These are phyloP conservation scores for Quercus wislizeni DNA, from an alignment of 306 rosid species.

Conservation along the genomic window DNA sequence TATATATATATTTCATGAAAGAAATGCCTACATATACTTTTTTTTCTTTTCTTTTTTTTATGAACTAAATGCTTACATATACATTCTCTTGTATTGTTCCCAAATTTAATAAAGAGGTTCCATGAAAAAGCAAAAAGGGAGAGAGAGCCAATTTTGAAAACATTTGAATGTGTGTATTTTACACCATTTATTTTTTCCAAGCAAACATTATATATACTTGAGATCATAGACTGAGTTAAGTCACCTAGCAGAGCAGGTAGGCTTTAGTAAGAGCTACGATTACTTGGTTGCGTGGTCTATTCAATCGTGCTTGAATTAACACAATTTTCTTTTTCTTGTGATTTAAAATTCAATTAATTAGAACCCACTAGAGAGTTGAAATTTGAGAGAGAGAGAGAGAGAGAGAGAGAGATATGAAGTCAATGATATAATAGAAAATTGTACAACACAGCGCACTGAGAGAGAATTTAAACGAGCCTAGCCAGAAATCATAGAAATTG, in stretches of 20 bases:
- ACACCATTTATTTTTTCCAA: too few species aligned
- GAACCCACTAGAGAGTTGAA: constrained; percentile 15
- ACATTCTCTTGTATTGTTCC: too few species aligned
- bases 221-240: neutral
- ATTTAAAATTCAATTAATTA: neutral
- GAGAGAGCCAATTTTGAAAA: too few species aligned
- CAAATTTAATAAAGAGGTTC: too few species aligned
- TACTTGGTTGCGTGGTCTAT: constrained; percentile 4
- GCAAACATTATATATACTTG: too few species aligned
- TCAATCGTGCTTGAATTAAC: constrained; percentile 9
- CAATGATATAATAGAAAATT: neutral
- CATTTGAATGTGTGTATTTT: too few species aligned
- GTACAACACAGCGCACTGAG: neutral
- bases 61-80: too few species aligned
- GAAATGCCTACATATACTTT: too few species aligned
- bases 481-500: neutral
- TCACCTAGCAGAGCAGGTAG: neutral
- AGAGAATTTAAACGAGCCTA: neutral
- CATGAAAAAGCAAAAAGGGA: too few species aligned
- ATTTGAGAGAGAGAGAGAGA: neutral
- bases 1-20: too few species aligned
- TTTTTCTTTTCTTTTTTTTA: too few species aligned
- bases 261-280: neutral
- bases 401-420: neutral
- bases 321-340: neutral